Evolutionary conservation across 805 yeast species (phyloP).

Genomic region (Spathaspora hagerdaliae): DNA sequence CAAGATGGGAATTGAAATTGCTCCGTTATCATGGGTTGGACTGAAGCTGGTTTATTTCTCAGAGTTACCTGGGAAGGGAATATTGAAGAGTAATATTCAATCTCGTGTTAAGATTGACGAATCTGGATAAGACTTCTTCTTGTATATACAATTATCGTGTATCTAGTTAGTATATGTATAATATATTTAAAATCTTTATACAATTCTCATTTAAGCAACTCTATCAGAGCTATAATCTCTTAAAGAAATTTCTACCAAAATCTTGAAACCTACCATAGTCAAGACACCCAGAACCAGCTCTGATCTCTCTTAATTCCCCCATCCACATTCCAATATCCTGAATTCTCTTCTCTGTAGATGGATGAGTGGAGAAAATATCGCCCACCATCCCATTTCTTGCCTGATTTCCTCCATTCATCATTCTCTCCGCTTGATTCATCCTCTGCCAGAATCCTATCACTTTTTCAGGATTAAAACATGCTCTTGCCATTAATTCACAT

Average conservation of each 20-base stretch:
- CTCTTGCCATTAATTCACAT: constrained; percentile 82
- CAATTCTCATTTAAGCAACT: too few species aligned
- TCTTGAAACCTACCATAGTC: constrained; percentile 17
- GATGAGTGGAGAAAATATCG: constrained; percentile 85
- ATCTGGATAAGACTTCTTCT: too few species aligned
- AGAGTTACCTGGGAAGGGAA: background rate
- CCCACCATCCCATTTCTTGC: background rate
- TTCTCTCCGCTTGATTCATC: constrained; percentile 50
- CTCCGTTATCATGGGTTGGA: constrained; percentile 10
- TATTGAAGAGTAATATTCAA: background rate
- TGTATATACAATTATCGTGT: too few species aligned
- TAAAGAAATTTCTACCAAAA: constrained; percentile 12
- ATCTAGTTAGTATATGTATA: too few species aligned
- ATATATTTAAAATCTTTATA: too few species aligned
- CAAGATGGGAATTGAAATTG: constrained; percentile 15
- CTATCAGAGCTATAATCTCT: too few species aligned
- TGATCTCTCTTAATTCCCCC: constrained; percentile 48
- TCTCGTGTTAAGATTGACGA: too few species aligned
- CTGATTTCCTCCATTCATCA: constrained; percentile 34
- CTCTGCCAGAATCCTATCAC: constrained; percentile 79
- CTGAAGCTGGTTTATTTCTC: constrained; percentile 1
- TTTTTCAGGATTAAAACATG: constrained; percentile 78
- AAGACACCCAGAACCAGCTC: constrained; percentile 41
- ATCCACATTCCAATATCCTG: constrained; percentile 65
- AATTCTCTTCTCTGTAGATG: constrained; percentile 72